Evolutionary conservation across 805 yeast genomes (phyloP), one percentile per base, ranked within the genome.

Genomic region (Teunomyces pallodes): DNA sequence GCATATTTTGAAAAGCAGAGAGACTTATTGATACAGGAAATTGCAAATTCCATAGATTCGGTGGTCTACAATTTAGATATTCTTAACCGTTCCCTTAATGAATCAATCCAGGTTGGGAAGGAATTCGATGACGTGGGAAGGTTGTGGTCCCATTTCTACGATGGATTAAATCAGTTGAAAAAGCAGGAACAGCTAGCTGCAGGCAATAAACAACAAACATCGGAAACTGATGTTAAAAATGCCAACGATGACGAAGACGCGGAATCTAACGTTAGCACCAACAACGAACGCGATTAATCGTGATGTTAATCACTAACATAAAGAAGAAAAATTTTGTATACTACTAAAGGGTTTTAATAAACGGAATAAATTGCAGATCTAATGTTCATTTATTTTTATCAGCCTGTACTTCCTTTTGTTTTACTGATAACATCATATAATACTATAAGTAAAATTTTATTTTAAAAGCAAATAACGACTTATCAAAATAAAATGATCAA

Each of bases 71-170:
- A 83, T 54, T 64, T 87, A 48, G 85, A 84, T 54, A 76, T 82
- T 16, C 67, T 87, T 50, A 86, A 86, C 59, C 73, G 89, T 39
- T 79, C 90, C 0, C 66, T 87, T 45, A 86, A 84, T 54, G 82
- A 80, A 38, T 79, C 83, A 2, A 76, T 85, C 12, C 84, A 86
- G 17, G 88, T 87, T 2, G 91, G 94, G 1, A 82, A 82, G 58
- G 91, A 85, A 50, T 87, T 86, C 56, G 87, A 86, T 48, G 78
- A 80, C 44, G 87, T 86, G 12, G 79, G 90, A 2, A 67, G 75
- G n/a, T 69, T 86, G 31, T 87, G 95, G 95, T 69, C 76, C 30
- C 76, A 76, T 32, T 86, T 86, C 57, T 85, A 86, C 56, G 80
- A 81, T 57, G 82, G 41, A 6, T 29, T 42, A 36, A 31, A 31